phyloP scores from a whole-genome alignment of 352 stramenopile species.

The Phytopythium chamaehyphon region DNA sequence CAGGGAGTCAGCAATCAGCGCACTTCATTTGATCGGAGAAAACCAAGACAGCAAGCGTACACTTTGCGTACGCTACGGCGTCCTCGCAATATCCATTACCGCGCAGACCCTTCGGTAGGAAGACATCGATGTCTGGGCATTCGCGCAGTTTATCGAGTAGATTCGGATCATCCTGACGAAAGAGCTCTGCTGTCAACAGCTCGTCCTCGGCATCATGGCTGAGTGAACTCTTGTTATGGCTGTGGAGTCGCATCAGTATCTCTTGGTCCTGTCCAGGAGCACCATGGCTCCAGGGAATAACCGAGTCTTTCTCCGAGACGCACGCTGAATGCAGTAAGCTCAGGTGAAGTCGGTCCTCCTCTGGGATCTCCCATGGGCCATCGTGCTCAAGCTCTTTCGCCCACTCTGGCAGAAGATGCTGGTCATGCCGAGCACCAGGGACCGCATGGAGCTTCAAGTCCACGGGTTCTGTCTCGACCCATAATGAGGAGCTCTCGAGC shows the following conservation, averaged over 20 bases:
- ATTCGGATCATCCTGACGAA: conserved; percentile 27
- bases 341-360: conserved; percentile 28
- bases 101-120: conserved; percentile 42
- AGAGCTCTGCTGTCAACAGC: conserved; percentile 5
- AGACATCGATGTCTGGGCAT: conserved; percentile 59
- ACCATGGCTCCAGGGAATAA: conserved; percentile 30
- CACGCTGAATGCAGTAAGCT: conserved; percentile 29
- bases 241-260: not conserved
- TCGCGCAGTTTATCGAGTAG: conserved; percentile 43
- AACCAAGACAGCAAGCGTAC: conserved; percentile 19
- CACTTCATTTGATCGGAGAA: not conserved
- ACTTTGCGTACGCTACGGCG: conserved; percentile 53
- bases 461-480: not conserved
- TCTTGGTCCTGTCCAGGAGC: conserved; percentile 1
- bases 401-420: not conserved
- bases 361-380: conserved; percentile 9
- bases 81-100: conserved; percentile 74
- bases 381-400: not conserved
- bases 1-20: not conserved
- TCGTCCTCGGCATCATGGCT: conserved; percentile 9
- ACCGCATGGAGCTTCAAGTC: not conserved
- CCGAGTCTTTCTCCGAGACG: conserved; percentile 20
- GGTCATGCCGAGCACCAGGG: not conserved
- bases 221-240: conserved; percentile 5
- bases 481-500: conserved; percentile 1